A percentile compares a stretch with the other conserved stretches of the same genome.
These are phyloP conservation scores for Colletotrichum cereale DNA, from an alignment of 2,329 filamentous ascomycete genomes.

Conservation along the genomic window DNA sequence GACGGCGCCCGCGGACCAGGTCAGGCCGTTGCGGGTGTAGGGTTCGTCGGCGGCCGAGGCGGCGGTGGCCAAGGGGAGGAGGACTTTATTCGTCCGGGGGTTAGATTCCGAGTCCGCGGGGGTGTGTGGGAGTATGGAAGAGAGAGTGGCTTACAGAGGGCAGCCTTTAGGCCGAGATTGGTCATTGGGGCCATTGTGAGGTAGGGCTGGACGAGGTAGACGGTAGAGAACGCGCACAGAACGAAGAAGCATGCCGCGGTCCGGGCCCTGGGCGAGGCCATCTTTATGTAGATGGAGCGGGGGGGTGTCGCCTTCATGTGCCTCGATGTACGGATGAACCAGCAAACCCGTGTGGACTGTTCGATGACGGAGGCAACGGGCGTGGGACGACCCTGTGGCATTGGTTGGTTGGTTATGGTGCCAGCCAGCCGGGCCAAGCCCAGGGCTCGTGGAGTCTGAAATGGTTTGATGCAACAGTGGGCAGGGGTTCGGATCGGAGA, in stretches of 20 bases:
- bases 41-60: conserved; percentile 18
- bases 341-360: not conserved
- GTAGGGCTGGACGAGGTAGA: not conserved
- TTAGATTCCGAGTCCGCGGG: not conserved
- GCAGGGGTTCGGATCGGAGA: not conserved
- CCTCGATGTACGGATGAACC: not conserved
- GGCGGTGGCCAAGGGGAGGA: conserved; percentile 26
- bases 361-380: conserved; percentile 12
- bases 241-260: not conserved
- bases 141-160: conserved; percentile 23
- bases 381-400: not conserved
- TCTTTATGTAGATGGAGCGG: conserved; percentile 24
- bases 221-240: not conserved
- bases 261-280: not conserved
- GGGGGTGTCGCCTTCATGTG: not conserved
- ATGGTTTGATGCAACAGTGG: not conserved
- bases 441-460: not conserved
- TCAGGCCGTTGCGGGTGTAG: conserved; percentile 48
- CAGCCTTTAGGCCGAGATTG: conserved; percentile 29
- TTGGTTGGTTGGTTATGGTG: conserved; percentile 2
- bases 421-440: conserved; percentile 22
- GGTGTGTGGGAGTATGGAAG: too few species aligned
- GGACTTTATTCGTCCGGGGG: conserved; percentile 18
- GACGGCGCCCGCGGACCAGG: conserved; percentile 48
- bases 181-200: conserved; percentile 15